Evolutionary conservation across 208 protist genomes (phyloP), one percentile per base, ranked within the genome.

Genomic region (Porcisia hertigi): DNA sequence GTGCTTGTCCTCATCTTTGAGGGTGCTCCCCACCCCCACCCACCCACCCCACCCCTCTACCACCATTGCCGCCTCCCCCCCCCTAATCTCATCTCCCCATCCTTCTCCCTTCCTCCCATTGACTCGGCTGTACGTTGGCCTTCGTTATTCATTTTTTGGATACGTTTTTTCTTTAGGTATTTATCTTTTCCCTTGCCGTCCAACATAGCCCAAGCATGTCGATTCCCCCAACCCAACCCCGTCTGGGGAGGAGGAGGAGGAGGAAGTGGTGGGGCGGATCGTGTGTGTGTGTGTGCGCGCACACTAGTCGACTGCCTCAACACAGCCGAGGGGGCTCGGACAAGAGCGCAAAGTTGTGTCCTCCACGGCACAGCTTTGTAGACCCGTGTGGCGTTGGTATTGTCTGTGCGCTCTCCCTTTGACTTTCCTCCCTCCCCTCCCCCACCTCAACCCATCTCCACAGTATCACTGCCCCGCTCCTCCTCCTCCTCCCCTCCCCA

Each of bases 401-500:
- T 30, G 34, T 67, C 23, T 30, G 16, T 43, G 25, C 23, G 14
- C 54, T 41, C n/a, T 73, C 69, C 7, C 8, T 57, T 45, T 49
- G 11, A 30, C 23, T 30, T 30, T 23, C 69, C 20, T 52, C 39
- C 30, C 25, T 41, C 34, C 41, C 70, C 18, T 1, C 39, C 39
- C n/a, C 3, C 11, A 52, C 47, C 47, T 36, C 39, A 63, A 47
- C 53, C 23, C 36, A 20, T 25, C 39, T 63, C 36, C 41, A n/a
- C 66, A 20, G 14, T 36, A 54, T 66, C 55, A 36, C 45, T 66
- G 45, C 58, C 20, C 7, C n/a, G 8, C 20, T 34, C 25, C 36
- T 76, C 20, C 47, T 76, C 20, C 47, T 73, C 59, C 30, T 64
- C 30, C 54, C 25, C 47, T 45, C 47, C 59, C 60, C 18, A 47